These are phyloP conservation scores for Eimeria praecox DNA, from an alignment of 169 alveolate genomes.

Conservation along the genomic window DNA sequence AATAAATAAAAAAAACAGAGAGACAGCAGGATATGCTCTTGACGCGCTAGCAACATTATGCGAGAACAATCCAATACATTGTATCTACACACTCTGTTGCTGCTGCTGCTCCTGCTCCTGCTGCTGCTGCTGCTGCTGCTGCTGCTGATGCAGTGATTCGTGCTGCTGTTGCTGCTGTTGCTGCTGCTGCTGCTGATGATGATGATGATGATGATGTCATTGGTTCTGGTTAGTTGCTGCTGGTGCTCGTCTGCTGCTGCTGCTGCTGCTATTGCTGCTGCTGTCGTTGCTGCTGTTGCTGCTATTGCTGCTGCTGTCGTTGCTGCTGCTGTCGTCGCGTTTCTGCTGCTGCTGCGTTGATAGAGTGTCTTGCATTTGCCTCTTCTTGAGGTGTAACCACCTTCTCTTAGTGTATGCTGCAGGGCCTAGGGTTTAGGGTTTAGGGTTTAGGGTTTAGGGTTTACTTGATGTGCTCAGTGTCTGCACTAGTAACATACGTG, in stretches of 20 bases:
- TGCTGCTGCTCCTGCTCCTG: neutral
- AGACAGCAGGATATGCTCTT: slow-evolving; percentile 26
- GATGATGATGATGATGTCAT: neutral
- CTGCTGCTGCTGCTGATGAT: neutral
- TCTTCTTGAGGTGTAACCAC: neutral
- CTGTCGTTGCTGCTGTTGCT: neutral
- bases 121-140: neutral
- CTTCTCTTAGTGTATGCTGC: neutral
- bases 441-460: neutral
- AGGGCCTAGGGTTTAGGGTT: neutral
- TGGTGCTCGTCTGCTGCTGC: too few species aligned
- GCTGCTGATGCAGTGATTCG: neutral
- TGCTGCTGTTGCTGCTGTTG: neutral
- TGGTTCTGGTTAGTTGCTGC: neutral
- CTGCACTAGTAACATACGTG: neutral
- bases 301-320: neutral
- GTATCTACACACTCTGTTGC: neutral
- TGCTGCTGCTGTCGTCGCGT: slow-evolving; percentile 39
- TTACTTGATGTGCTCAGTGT: slow-evolving; percentile 15
- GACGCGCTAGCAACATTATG: slow-evolving; percentile 4
- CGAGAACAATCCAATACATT: neutral
- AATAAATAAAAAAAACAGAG: slow-evolving; percentile 11
- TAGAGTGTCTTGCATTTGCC: too few species aligned
- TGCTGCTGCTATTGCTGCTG: neutral
- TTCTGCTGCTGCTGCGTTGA: too few species aligned